phyloP scores from a whole-genome alignment of 2,329 filamentous ascomycete genomes.

The Dothidotthia symphoricarpi region DNA sequence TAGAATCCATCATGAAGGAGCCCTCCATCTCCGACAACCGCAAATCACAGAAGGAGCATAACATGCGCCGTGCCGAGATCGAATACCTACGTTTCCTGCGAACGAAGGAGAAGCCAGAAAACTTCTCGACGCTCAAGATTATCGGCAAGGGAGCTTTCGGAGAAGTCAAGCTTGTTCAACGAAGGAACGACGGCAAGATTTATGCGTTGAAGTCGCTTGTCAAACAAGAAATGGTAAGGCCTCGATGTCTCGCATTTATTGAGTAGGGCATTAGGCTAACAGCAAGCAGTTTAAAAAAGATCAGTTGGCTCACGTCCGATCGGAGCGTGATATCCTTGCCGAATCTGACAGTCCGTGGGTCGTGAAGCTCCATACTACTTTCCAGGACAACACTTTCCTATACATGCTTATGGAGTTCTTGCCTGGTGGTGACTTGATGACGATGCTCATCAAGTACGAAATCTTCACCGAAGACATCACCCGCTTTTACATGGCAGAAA shows the following conservation, averaged over 20 bases:
- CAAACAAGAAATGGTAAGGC: conserved; percentile 84
- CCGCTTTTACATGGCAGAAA: conserved; percentile 98
- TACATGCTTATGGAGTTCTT: conserved; percentile 99
- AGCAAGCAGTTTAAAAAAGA: conserved; percentile 80
- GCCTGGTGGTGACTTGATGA: conserved; percentile 97
- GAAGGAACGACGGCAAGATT: conserved; percentile 93
- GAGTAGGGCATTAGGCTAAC: conserved; percentile 17
- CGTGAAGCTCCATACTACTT: conserved; percentile 96
- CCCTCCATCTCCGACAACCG: conserved; percentile 70
- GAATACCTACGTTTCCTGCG: conserved; percentile 92
- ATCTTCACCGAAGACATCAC: conserved; percentile 99
- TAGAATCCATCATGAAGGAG: conserved; percentile 82
- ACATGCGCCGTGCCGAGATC: conserved; percentile 81
- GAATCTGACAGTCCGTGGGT: conserved; percentile 99
- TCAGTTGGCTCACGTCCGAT: conserved; percentile 93
- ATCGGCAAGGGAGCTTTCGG: conserved; percentile 99
- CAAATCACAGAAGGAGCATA: conserved; percentile 81
- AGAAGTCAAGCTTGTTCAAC: conserved; percentile 95
- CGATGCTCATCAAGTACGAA: conserved; percentile 99
- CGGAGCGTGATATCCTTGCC: conserved; percentile 94
- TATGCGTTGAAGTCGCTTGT: conserved; percentile 98
- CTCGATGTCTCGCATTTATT: not conserved
- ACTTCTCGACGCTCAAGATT: conserved; percentile 95
- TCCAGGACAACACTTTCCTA: conserved; percentile 92
- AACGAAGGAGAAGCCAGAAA: conserved; percentile 88